Evolutionary conservation across 495 filamentous ascomycete species (phyloP), one percentile per base, ranked within the genome.

Genomic region (Hypoxylon lenormandii): DNA sequence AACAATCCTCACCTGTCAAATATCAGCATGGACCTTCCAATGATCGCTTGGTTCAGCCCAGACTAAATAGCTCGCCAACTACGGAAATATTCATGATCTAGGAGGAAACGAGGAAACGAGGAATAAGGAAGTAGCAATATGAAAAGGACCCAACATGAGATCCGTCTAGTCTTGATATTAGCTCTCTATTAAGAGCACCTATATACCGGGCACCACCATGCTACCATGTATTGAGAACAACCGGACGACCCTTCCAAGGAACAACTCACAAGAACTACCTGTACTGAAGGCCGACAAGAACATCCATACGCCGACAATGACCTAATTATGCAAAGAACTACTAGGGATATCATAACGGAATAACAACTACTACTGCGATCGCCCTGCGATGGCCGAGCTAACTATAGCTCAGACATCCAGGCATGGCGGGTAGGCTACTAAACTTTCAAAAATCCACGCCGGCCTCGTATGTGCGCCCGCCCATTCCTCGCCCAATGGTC

Each of bases 401-500:
- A 7, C 26, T 28, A 26, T 33, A 33, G 30, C 30, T 33, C 30
- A 8, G 30, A 8, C 38, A 28, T 46, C 7, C 18, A n/a, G 11
- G 56, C 26, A 57, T 11, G 40, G 53, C 21, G 23, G 22, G 18
- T 10, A 26, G 1, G 37, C 21, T 6, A 36, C 15, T 28, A 30
- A 21, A 12, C 12, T 53, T n/a, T 64, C 13, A 73, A 56, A 75
- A 65, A 51, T 66, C 66, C 49, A 75, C 58, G 13, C 68, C 74
- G 36, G 59, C 43, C 45, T 74, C 65, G 40, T 72, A 76, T 15
- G 64, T 43, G 16, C 72, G 61, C 4, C 68, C 74, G 48, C 72
- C 65, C 10, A 69, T 75, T 10, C 80, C 58, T 56, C 79, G 74
- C 18, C 86, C 85, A 8, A 85, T 78, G 0, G 86, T 87, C 62